Base-by-base conservation (phyloP, 805 yeast species). In the Priceomyces melissophilus region DNA sequence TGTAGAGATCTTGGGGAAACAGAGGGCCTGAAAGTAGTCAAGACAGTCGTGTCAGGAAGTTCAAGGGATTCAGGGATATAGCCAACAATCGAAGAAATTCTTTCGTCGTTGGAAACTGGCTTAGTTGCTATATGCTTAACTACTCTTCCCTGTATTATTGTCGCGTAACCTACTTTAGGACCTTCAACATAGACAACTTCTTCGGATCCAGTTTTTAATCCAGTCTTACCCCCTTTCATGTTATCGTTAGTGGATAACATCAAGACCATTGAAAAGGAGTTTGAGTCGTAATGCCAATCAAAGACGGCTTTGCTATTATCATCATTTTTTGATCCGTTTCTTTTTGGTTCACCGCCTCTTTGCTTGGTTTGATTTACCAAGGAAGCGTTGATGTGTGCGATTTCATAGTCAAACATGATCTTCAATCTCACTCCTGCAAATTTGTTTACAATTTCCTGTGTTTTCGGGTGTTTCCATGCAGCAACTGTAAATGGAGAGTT, bases 41-140 rank as follows among this genome's bases (percentile, higher is more conserved):
- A 53, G 12, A 68, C 72, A n/a, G 71, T 61, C 30, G 56, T 57
- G 32, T 69, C 72, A 17, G 65, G 67, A 32, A 52, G 39, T 40
- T 57, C 50, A 29, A 70, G 57, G 42, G 66, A 61, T 37, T 59
- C 60, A 20, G 76, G 73, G 52, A 71, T 63, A 49, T 62, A 69
- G 4, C 71, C 63, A 13, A 67, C 67, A 31, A 71, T 73, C 3
- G 67, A 53, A 2, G 75, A 67, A 46, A 71, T 68, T 56, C 76
- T 63, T 46, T 71, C 76, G 25, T 54, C 57, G 36, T 61, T 60
- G 13, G 61, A 49, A 3, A 47, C 39, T 9, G 60, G 60, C 35
- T 50, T 50, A 8, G 52, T 45, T 1, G 58, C 60, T 25, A 55
- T 47, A 39, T 55, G 60, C 37, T 42, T 52, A 13, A 55, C 45